Base-by-base conservation (phyloP, 495 filamentous ascomycete species). In the Penicillium diatomitis region DNA sequence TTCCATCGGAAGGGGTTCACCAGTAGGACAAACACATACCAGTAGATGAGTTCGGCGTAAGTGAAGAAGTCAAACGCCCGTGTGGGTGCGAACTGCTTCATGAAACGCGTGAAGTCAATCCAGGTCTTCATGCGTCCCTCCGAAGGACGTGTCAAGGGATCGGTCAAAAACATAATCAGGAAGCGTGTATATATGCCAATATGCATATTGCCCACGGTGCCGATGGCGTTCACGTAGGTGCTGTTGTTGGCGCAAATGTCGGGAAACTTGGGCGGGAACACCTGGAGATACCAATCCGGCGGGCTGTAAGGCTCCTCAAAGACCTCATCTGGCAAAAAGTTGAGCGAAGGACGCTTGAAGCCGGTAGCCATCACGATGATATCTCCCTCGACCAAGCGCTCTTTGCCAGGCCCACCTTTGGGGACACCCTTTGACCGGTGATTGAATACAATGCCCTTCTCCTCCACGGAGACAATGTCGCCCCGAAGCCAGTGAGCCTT, bases 101-200 rank as follows among this genome's bases (percentile, higher is more conserved):
- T 66, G 33, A 79, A 60, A n/a, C 78, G 73, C 6, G 88, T 95
- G 73, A 91, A 85, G 57, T 87, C 83, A 55, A 95, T 88, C 88
- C 88, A 95, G 5, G 77, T 71, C 67, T 84, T 81, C 87, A 92
- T 95, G 74, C 82, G 81, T 27, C 74, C 78, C 33, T 81, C 73
- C 2, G 73, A 78, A 0, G 88, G 88, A 12, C 83, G 72, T 0
- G 87, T 82, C 40, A 90, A 66, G 1, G 86, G 86, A 56, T 92
- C 87, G 8, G 84, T 79, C 41, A 92, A 71, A 60, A 91, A 91
- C 86, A 91, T 89, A 32, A 92, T 75, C 32, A 94, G 69, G 51
- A 94, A 82, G 0, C 88, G 72, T 0, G 88, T 92, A 65, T 91
- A 92, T 47, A 95, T 90, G 11, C 87, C 88, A 31, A 92, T 90